Base-by-base conservation (phyloP, 108 stramenopile genomes). In the Aurantiochytrium sp. region DNA sequence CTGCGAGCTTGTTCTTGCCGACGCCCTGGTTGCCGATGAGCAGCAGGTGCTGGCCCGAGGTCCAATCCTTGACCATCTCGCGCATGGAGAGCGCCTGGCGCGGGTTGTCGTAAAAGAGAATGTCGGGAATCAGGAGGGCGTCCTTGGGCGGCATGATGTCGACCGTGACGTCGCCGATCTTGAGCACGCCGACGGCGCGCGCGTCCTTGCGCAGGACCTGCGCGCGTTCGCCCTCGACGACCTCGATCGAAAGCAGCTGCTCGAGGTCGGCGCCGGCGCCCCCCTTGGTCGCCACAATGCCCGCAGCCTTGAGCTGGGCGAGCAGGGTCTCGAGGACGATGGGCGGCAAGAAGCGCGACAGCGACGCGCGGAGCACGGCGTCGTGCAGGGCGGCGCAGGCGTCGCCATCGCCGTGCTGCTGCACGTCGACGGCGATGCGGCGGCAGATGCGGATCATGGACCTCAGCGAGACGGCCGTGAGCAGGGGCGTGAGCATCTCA, bases 11-110 rank as follows among this genome's bases (percentile, higher is more conserved):
- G 89, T 97, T 97, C 86, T 97, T 97, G 50, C 97, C 97, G 17
- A 96, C 95, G n/a, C 97, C 97, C 90, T 97, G 97, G 88, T 94
- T 93, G 0, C 96, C 96, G 12, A 95, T 87, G 30, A 96, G 87
- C 54, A 97, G 88, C 17, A 96, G 81, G 48, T 91, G 89, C 87
- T 95, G 95, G 50, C 95, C 96, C 48, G 87, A 89, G 24, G 55
- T 90, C 86, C 92, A 90, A 30, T 92, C 92, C 55, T 92, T 88
- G 3, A 95, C 88, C 30, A 95, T 90, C 37, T 94, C 90, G 19
- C 88, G 87, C 88, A 94, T 90, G 10, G 90, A 87, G 4, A 54
- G 69, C 3, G 89, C 89, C 59, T 95, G 93, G 48, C 86, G 55
- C 15, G 93, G 90, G 88, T 90, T 93, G 69, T 90, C 91, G 69